A percentile compares a stretch with the other conserved stretches of the same genome.
Evolutionary conservation across 2,329 filamentous ascomycete species (phyloP).

Genomic region (Colletotrichum tamarilloi): DNA sequence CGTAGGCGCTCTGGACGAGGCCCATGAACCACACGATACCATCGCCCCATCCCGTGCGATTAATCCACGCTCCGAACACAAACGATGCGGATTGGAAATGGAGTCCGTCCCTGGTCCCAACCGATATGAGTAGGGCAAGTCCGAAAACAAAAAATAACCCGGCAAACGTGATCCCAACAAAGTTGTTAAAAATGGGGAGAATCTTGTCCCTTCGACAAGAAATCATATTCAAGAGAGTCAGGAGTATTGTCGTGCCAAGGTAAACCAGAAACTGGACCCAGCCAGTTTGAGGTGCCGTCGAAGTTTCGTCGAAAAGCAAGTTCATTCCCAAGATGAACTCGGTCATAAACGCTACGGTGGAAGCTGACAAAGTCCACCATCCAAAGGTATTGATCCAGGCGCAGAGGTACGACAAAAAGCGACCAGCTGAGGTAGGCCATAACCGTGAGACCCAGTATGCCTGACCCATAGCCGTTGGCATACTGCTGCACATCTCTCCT

Average conservation of each 20-base stretch:
- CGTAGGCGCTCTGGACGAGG: constrained; percentile 67
- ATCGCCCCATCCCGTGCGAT: neutral
- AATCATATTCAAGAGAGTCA: neutral
- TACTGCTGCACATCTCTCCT: constrained; percentile 66
- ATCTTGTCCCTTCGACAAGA: neutral
- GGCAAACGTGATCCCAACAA: neutral
- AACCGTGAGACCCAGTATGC: constrained; percentile 66
- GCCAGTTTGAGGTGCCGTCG: constrained; percentile 53
- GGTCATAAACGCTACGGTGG: constrained; percentile 68
- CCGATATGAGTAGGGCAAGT: neutral
- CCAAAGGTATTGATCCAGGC: constrained; percentile 71
- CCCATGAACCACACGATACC: constrained; percentile 63
- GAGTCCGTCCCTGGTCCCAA: neutral
- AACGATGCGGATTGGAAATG: neutral
- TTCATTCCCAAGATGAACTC: constrained; percentile 68
- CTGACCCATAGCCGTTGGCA: constrained; percentile 70
- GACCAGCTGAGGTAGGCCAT: constrained; percentile 50
- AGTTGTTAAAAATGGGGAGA: neutral
- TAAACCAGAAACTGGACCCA: constrained; percentile 53
- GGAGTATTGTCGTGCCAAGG: neutral
- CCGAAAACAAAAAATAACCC: neutral
- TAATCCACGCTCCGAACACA: neutral
- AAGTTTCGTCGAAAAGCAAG: constrained; percentile 61
- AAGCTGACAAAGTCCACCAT: constrained; percentile 68
- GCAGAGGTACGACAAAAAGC: constrained; percentile 66